phyloP scores from a whole-genome alignment of 2,329 filamentous ascomycete species.

The Sclerotinia borealis region DNA sequence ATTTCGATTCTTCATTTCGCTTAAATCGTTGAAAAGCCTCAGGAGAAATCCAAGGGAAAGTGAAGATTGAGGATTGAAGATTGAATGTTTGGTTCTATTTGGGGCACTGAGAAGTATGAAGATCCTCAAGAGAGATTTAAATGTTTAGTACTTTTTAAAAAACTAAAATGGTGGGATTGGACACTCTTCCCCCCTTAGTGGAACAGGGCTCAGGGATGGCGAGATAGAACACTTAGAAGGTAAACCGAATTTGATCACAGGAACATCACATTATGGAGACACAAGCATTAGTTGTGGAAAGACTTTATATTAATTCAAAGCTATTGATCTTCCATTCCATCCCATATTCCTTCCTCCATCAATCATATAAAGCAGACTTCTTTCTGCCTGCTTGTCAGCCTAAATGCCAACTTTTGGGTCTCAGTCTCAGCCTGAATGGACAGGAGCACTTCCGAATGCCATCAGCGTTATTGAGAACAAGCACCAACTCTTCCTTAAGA shows the following conservation, averaged over 20 bases:
- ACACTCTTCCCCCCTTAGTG: too few species aligned
- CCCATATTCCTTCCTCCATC: constrained; percentile 10
- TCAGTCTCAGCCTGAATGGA: constrained; percentile 29
- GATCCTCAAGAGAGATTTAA: too few species aligned
- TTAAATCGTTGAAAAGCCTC: too few species aligned
- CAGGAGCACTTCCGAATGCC: constrained; percentile 36
- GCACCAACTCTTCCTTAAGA: constrained; percentile 19
- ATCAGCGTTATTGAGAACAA: constrained; percentile 29
- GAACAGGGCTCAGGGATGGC: too few species aligned
- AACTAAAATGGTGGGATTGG: too few species aligned
- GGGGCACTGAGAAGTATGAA: too few species aligned
- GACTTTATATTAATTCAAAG: constrained; percentile 10
- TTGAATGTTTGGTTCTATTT: too few species aligned
- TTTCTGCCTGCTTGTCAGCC: constrained; percentile 4
- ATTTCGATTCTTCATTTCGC: too few species aligned
- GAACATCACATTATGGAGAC: neutral
- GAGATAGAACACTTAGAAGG: neutral
- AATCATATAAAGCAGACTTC: constrained; percentile 12
- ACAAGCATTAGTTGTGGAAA: neutral
- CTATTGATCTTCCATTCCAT: neutral
- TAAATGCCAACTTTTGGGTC: constrained; percentile 8
- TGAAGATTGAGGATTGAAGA: too few species aligned
- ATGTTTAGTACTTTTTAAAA: too few species aligned
- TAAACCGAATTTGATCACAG: neutral
- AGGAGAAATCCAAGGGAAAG: too few species aligned